Base-by-base conservation (phyloP, 345 rosid species). In the Psidium friedrichsthalianum region DNA sequence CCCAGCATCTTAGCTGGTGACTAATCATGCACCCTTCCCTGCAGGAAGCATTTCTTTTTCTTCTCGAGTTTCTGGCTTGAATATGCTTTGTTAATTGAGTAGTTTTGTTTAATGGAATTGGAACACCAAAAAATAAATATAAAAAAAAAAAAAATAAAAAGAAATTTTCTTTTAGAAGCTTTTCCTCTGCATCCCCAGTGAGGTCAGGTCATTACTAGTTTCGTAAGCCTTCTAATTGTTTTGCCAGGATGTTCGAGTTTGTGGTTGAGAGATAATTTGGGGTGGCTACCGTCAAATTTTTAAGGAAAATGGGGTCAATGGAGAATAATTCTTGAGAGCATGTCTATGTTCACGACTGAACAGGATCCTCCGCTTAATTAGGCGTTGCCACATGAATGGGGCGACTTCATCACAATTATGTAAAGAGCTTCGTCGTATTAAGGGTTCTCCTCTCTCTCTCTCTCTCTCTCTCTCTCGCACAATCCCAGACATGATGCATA, bases 341-440 rank as follows among this genome's bases (percentile, higher is more conserved):
- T 97, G 99, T 97, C 98, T 82, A 95, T 97, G 92, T 97, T 97
- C 94, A 97, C 99, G 27, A 97, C 98, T 25, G 99, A 97, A 88
- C 99, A 97, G 91, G 91, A 97, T 97, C 89, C 96, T 97, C 89
- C 94, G 98, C 82, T 97, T 97, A 93, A 96, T 97, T 89, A 94
- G 99, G 89, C 94, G 99, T 88, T 96, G 98, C 91, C 99, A 97
- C 94, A 97, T 97, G 99, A 97, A 83, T 97, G 99, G 99, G 99
- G 99, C 32, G 99, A 97, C 92, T 97, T 97, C 93, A 97, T 97
- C 86, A 97, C 99, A 11, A 11, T 94, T 97, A 85, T 97, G 99
- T 88, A 97, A 96, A 94, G 99, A 97, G 88, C 99, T 97, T 86
- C 92, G 99, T 89, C 88, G 99, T 85, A 96, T 97, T 83, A 97